Evolutionary conservation across 2,329 filamentous ascomycete species (phyloP), one percentile per base, ranked within the genome.

Genomic region (Fusarium penzigii): DNA sequence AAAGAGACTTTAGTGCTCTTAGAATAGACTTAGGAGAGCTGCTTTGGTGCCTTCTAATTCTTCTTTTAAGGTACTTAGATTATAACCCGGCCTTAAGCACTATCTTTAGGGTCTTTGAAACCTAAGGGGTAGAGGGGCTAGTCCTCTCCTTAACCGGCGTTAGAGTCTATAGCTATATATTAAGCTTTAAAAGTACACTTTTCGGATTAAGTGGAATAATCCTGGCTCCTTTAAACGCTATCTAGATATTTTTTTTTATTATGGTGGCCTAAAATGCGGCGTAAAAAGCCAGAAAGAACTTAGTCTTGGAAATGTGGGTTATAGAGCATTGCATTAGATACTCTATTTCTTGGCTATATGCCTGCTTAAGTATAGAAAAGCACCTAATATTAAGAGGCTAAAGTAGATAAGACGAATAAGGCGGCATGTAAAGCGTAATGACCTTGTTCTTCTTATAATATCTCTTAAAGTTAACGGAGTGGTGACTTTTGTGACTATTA

Each of bases 401-500:
- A 11, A 32, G 29, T 6, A 32, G 6, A 32, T 32, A 32, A 32
- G 29, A 32, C 11, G 38, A 49, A 55, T 55, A 29, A 42, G 49
- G 36, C 2, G 52, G 48, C 48, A 55, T 53, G 41, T 29, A 53
- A 13, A 53, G 39, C 4, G 42, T 50, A 40, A 54, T 55, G 29
- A 52, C 52, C 2, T 49, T 46, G 20, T 55, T 39, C 2, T 48
- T 44, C 44, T 46, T 41, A 39, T 39, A 75, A 53, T 64, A 68
- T 29, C 66, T 34, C 41, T 73, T 48, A 51, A 76, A 75, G 50
- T 70, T 53, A 20, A 59, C 49, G 5, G 61, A 69, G 41, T 68
- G 39, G 61, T 75, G 57, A 53, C 65, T 73, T 50, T 65, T 52
- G 63, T 75, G 57, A 43, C 70, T 59, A 61, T 76, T 66, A 36